Percentiles rank a stretch among this genome's conserved stretches.
Conservation (phyloP, 1,139 yeast genomes). For the Geotrichum europaeum region DNA sequence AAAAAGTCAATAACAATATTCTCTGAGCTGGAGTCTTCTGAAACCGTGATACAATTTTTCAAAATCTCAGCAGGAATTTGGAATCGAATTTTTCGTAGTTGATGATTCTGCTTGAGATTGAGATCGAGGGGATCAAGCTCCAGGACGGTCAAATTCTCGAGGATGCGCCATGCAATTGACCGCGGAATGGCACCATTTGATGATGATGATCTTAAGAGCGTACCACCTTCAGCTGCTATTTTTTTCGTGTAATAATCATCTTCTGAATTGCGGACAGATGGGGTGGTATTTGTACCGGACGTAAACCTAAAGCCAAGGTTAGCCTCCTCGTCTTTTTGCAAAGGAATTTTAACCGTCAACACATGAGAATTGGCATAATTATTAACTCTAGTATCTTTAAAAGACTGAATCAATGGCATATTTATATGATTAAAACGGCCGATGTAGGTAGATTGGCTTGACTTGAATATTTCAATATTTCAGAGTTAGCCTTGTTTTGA, state of each 20-base stretch:
- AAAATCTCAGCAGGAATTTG: conserved; percentile 22
- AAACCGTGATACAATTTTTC: conserved; percentile 24
- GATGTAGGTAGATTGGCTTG: neutral
- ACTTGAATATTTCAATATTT: neutral
- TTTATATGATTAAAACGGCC: neutral
- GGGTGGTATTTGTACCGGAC: neutral
- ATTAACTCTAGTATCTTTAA: neutral
- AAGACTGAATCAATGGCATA: neutral
- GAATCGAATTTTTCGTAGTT: conserved; percentile 23
- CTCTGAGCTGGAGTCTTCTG: conserved; percentile 20
- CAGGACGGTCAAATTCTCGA: conserved; percentile 20
- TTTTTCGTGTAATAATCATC: neutral
- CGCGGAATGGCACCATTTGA: conserved; percentile 8
- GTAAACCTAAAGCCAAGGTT: neutral
- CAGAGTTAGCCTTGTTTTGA: neutral
- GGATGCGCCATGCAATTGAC: conserved; percentile 25
- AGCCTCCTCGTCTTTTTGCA: neutral
- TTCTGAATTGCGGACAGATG: neutral
- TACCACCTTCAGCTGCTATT: neutral
- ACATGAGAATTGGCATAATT: neutral
- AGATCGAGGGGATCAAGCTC: conserved; percentile 26
- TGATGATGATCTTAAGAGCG: neutral
- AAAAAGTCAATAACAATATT: conserved; percentile 27
- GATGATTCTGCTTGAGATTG: conserved; percentile 7
- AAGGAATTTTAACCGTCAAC: neutral